Evolutionary conservation across 257 asterid genomes (phyloP).

Genomic region (Salvia splendens): DNA sequence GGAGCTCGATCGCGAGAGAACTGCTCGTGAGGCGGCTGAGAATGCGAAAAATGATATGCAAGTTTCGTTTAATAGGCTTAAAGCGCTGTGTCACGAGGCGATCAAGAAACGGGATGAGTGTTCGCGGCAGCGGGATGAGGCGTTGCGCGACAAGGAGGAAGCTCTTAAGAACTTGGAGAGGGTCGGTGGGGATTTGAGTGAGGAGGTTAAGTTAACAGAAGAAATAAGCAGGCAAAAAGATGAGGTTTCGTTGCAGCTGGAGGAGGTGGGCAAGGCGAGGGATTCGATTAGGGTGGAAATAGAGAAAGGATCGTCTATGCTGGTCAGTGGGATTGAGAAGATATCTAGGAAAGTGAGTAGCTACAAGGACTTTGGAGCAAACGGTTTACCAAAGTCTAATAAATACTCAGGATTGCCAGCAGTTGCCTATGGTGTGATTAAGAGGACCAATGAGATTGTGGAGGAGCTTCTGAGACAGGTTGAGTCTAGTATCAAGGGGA

Average conservation of each 20-base stretch:
- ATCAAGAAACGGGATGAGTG: slow-evolving; percentile 86
- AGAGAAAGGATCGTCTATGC: slow-evolving; percentile 87
- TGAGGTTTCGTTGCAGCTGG: slow-evolving; percentile 58
- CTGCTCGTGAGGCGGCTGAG: slow-evolving; percentile 75
- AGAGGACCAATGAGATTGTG: slow-evolving; percentile 87
- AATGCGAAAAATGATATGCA: slow-evolving; percentile 70
- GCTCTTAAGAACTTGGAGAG: slow-evolving; percentile 47
- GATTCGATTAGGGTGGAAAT: slow-evolving; percentile 66
- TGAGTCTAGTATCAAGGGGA: slow-evolving; percentile 61
- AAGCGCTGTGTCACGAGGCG: slow-evolving; percentile 79
- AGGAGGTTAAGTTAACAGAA: slow-evolving; percentile 53
- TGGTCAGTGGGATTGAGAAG: slow-evolving; percentile 87
- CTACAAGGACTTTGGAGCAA: slow-evolving; percentile 71
- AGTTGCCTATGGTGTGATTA: slow-evolving; percentile 89
- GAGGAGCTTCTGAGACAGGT: slow-evolving; percentile 83
- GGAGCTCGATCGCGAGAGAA: slow-evolving; percentile 91
- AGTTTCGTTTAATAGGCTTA: slow-evolving; percentile 68
- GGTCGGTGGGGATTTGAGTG: slow-evolving; percentile 45
- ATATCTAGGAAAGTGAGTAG: slow-evolving; percentile 77
- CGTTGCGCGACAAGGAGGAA: slow-evolving; percentile 71
- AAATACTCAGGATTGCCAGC: slow-evolving; percentile 92
- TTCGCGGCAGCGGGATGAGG: slow-evolving; percentile 80
- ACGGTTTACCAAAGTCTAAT: slow-evolving; percentile 77
- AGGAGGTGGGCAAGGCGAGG: slow-evolving; percentile 56
- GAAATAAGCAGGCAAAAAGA: slow-evolving; percentile 53